These are phyloP conservation scores for Schoenoplectus tabernaemontani DNA, from an alignment of 202 grass and related monocot species.

Conservation along the genomic window DNA sequence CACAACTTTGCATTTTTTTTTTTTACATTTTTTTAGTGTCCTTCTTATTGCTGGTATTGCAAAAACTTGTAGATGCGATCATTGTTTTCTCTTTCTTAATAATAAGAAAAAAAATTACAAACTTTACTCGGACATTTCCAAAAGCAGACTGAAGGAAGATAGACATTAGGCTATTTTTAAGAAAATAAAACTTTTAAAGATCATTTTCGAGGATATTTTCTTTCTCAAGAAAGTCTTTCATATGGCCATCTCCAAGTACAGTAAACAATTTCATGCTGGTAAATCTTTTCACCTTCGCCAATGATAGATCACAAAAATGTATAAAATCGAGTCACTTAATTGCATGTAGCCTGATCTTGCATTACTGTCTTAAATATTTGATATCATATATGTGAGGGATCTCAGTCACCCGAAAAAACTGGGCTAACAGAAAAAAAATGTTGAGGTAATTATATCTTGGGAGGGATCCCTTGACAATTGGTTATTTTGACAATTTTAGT, in stretches of 20 bases:
- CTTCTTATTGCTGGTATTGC: neutral
- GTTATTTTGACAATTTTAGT: too few relatives aligned
- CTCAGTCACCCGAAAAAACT: too few relatives aligned
- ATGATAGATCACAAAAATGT: neutral
- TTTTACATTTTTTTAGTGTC: neutral
- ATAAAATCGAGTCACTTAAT: neutral
- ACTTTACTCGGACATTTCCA: neutral
- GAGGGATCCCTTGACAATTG: too few relatives aligned
- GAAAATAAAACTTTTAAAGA: neutral
- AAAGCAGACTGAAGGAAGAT: neutral
- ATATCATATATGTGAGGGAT: neutral
- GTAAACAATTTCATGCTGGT: neutral
- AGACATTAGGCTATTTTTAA: neutral
- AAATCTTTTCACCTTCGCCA: neutral
- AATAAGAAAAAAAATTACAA: neutral
- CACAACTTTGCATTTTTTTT: neutral
- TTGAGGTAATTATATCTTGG: too few relatives aligned
- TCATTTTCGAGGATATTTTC: neutral
- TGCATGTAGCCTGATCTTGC: neutral
- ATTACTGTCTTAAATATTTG: neutral
- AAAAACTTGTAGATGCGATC: neutral
- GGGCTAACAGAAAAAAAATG: neutral
- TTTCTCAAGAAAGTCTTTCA: neutral
- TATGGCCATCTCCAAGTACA: neutral
- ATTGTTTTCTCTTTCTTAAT: neutral